Evolutionary conservation across 768 basidiomycete species (phyloP).

Genomic region (Galerina marginata): DNA sequence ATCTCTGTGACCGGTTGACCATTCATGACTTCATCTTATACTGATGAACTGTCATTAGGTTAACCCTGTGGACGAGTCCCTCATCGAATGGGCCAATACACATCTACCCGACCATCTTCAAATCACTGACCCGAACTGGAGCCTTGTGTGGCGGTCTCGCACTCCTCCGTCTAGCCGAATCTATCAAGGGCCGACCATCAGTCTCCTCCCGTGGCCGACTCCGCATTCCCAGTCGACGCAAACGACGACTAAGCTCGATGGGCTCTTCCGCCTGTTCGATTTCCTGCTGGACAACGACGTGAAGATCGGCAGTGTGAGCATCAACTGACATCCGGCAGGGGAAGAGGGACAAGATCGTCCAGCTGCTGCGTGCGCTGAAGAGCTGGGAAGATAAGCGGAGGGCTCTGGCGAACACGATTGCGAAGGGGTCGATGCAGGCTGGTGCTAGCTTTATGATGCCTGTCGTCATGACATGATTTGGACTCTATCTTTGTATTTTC

Average conservation of each 20-base stretch:
- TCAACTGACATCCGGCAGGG: constrained; percentile 91
- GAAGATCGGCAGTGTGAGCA: constrained; percentile 89
- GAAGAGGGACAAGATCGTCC: constrained; percentile 79
- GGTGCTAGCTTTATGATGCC: constrained; percentile 23
- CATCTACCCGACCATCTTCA: constrained; percentile 72
- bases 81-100: constrained; percentile 90
- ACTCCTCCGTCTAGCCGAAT: constrained; percentile 85
- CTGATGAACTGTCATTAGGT: constrained; percentile 6
- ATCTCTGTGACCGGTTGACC: too few species aligned
- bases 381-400: constrained; percentile 79
- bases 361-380: constrained; percentile 78
- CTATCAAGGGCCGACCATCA: constrained; percentile 69
- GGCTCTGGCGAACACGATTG: constrained; percentile 25
- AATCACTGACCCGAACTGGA: constrained; percentile 50
- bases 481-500: constrained; percentile 2
- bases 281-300: constrained; percentile 92
- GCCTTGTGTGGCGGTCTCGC: constrained; percentile 71
- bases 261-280: constrained; percentile 89
- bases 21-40: too few species aligned
- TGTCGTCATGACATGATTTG: constrained; percentile 5
- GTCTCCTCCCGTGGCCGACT: constrained; percentile 76
- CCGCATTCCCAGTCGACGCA: constrained; percentile 71
- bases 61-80: constrained; percentile 46
- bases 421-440: constrained; percentile 25
- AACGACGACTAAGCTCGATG: constrained; percentile 84